phyloP scores from a whole-genome alignment of 345 rosid genomes.

The Cardamine occulta region DNA sequence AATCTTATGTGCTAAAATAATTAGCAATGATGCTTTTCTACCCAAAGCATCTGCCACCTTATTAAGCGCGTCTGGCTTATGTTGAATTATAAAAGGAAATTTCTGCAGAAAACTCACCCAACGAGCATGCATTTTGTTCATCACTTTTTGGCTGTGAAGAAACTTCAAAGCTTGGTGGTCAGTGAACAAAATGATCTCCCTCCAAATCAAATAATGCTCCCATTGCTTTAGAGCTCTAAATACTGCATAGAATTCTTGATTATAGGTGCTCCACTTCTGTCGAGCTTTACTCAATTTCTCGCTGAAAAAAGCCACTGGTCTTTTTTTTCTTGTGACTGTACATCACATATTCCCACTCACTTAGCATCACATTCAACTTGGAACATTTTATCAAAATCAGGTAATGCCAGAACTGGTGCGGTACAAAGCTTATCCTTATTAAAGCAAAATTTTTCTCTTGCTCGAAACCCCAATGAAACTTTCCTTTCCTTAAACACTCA shows the following conservation, averaged over 20 bases:
- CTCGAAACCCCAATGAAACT: too few relatives aligned
- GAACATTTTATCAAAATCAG: not conserved
- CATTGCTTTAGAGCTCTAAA: not conserved
- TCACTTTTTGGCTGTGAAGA: not conserved
- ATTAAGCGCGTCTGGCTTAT: not conserved
- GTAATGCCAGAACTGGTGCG: too few relatives aligned
- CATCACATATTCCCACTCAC: not conserved
- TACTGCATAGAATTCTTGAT: conserved; percentile 17
- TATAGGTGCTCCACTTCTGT: not conserved
- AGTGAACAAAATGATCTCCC: not conserved
- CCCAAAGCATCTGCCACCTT: not conserved
- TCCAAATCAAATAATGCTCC: not conserved
- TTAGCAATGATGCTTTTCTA: not conserved
- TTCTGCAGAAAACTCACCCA: conserved; percentile 4
- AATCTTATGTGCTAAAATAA: not conserved
- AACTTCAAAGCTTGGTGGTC: not conserved
- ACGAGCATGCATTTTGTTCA: conserved; percentile 9
- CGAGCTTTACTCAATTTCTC: not conserved
- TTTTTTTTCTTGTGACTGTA: not conserved
- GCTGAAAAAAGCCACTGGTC: not conserved
- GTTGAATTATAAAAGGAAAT: conserved; percentile 3
- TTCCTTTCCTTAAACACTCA: too few relatives aligned
- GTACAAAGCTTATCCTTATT: too few relatives aligned
- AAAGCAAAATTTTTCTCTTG: too few relatives aligned
- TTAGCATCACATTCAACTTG: conserved; percentile 14